Evolutionary conservation across 2,329 filamentous ascomycete species (phyloP), one percentile per base, ranked within the genome.

Genomic region (Harringtonia lauricola): DNA sequence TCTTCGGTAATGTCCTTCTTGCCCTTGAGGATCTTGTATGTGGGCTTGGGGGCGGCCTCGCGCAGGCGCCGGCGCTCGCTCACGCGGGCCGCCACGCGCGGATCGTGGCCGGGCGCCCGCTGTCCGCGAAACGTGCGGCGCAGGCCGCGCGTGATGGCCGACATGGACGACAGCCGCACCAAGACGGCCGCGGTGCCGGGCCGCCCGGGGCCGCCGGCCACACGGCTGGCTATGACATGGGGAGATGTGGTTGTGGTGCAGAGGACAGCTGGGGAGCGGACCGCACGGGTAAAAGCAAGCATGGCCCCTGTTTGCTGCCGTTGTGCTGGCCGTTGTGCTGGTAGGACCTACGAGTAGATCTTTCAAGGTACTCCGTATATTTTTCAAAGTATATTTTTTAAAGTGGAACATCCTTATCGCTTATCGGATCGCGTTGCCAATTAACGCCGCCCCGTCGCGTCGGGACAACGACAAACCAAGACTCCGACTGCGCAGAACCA

Each of bases 1-100:
- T 61, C 62, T 45, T 67, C 61, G 22, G 65, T 66, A 30, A 77
- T 60, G 52, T 74, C 71, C 54, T 73, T 75, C 51, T 70, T 73
- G 21, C 74, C 64, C 51, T 67, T 72, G 34, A 52, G 54, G 39
- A 70, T 61, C 37, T 58, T 62, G 55, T 56, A 66, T 3, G 44
- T 45, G 30, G 57, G 55, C 18, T 47, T 47, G 8, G 45, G 55
- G 40, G 50, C 43, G 34, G 51, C 54, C 22, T 51, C 49, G 39
- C 55, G 54, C 35, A 48, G 51, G 12, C 46, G 49, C 14, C 57
- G 53, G 8, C 54, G 49, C 31, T 62, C 52, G 29, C 49, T 57
- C 43, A 61, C 50, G n/a, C 57, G 56, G 5, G 42, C 49, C 2
- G 51, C 52, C 12, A 50, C 43, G 3, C 26, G 21, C 3, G 44